Percentiles rank a stretch among this genome's conserved stretches.
phyloP scores from a whole-genome alignment of 345 rosid species.

The Linum tenue region DNA sequence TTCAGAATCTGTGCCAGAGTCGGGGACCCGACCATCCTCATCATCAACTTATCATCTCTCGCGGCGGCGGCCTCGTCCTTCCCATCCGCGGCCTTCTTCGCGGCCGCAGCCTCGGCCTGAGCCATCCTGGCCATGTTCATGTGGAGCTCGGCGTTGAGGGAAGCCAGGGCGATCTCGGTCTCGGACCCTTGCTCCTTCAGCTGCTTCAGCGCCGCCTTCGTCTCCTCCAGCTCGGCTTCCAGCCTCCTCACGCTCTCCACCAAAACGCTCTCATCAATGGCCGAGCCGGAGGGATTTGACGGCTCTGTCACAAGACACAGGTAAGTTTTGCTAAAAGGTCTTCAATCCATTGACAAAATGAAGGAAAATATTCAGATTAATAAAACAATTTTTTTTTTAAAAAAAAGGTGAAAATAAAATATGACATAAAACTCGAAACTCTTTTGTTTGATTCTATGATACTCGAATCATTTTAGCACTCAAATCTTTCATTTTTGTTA shows the following conservation, averaged over 20 bases:
- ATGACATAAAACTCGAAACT: no score
- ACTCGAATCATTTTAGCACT: no score
- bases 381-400: no score
- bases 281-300: background rate
- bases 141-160: slow-evolving; percentile 68
- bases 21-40: slow-evolving; percentile 37
- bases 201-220: slow-evolving; percentile 56
- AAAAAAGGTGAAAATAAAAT: no score
- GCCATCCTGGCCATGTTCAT: slow-evolving; percentile 71
- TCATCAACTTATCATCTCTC: slow-evolving; percentile 32
- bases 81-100: slow-evolving; percentile 27
- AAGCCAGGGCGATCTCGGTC: slow-evolving; percentile 66
- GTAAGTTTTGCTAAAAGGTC: no score
- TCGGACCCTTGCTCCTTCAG: slow-evolving; percentile 57
- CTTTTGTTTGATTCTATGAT: no score
- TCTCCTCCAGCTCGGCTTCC: slow-evolving; percentile 54
- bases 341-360: no score
- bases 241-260: slow-evolving; percentile 51
- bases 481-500: no score
- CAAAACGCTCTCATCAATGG: background rate
- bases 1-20: slow-evolving; percentile 58
- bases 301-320: no score
- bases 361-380: no score
- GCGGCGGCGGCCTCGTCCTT: slow-evolving; percentile 14
- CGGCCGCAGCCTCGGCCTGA: slow-evolving; percentile 50